Evolutionary conservation across 1,139 yeast genomes (phyloP).

Genomic region (Kazachstania sp.): DNA sequence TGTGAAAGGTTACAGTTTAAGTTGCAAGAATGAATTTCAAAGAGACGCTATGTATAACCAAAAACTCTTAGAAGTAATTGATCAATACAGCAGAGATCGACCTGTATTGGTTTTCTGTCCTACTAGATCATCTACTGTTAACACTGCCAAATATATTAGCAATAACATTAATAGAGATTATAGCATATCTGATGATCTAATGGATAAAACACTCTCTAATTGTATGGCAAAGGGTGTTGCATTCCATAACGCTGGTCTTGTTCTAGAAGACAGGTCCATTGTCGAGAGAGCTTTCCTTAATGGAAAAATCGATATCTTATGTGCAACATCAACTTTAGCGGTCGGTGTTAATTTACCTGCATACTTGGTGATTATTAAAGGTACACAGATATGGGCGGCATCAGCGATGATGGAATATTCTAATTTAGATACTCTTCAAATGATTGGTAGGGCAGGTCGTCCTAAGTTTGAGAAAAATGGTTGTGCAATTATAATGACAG

Average conservation of each 20-base stretch:
- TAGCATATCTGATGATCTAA: neutral
- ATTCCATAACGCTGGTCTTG: slow-evolving; percentile 53
- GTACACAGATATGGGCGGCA: slow-evolving; percentile 47
- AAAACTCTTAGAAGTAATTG: slow-evolving; percentile 35
- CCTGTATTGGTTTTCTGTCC: slow-evolving; percentile 47
- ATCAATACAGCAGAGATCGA: slow-evolving; percentile 33
- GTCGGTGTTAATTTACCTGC: slow-evolving; percentile 98
- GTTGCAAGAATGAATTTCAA: slow-evolving; percentile 37
- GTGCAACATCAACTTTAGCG: slow-evolving; percentile 57
- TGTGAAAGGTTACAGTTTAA: slow-evolving; percentile 38
- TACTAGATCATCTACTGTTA: slow-evolving; percentile 40
- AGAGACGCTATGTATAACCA: slow-evolving; percentile 38
- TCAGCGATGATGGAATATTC: slow-evolving; percentile 35
- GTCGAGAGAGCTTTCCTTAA: slow-evolving; percentile 40
- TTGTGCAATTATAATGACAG: slow-evolving; percentile 48
- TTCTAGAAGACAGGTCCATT: slow-evolving; percentile 36
- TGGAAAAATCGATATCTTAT: slow-evolving; percentile 39
- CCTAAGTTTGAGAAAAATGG: slow-evolving; percentile 50
- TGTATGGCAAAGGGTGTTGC: slow-evolving; percentile 36
- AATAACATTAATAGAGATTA: neutral
- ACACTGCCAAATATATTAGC: slow-evolving; percentile 37
- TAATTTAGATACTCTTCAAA: slow-evolving; percentile 42
- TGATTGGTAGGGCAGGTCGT: slow-evolving; percentile 51
- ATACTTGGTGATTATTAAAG: slow-evolving; percentile 85
- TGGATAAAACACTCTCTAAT: slow-evolving; percentile 14